phyloP scores from a whole-genome alignment of 805 yeast genomes.

The Myxozyma nipponensis region DNA sequence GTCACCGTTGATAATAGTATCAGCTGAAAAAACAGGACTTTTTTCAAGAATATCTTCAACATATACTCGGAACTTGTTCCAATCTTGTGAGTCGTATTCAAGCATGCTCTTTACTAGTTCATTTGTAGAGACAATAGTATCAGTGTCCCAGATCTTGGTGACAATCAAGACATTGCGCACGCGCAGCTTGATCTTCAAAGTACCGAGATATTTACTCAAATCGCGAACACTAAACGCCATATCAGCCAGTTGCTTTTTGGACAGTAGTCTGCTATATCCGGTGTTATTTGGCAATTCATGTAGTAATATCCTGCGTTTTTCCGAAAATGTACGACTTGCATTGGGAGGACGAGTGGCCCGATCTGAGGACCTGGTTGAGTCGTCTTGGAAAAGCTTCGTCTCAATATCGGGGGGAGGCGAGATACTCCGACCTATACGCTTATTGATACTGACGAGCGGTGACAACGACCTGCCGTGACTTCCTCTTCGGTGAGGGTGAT shows the following conservation, averaged over 20 bases:
- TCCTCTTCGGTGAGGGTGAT: too few relatives aligned
- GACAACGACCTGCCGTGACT: too few relatives aligned
- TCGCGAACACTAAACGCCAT: constrained; percentile 36
- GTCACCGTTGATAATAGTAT: constrained; percentile 40
- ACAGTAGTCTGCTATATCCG: constrained; percentile 25
- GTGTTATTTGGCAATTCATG: constrained; percentile 1
- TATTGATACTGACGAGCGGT: too few relatives aligned
- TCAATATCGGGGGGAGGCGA: constrained; percentile 4
- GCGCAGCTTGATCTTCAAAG: constrained; percentile 49
- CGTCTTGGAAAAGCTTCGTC: too few relatives aligned
- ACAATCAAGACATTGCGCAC: constrained; percentile 71
- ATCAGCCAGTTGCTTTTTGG: constrained; percentile 33
- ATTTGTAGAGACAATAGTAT: constrained; percentile 66
- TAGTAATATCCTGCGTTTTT: not conserved
- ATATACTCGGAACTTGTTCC: constrained; percentile 46
- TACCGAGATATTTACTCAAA: constrained; percentile 33
- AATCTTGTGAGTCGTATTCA: constrained; percentile 30
- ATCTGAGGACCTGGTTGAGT: too few relatives aligned
- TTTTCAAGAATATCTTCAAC: constrained; percentile 66
- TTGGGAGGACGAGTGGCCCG: not conserved
- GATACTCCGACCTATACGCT: constrained; percentile 1
- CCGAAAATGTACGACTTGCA: too few relatives aligned
- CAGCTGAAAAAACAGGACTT: constrained; percentile 61
- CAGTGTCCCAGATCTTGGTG: constrained; percentile 81
- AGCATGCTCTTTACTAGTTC: constrained; percentile 78